Base-by-base conservation (phyloP, 129 eudicot genomes). In the Saposhnikovia divaricata region DNA sequence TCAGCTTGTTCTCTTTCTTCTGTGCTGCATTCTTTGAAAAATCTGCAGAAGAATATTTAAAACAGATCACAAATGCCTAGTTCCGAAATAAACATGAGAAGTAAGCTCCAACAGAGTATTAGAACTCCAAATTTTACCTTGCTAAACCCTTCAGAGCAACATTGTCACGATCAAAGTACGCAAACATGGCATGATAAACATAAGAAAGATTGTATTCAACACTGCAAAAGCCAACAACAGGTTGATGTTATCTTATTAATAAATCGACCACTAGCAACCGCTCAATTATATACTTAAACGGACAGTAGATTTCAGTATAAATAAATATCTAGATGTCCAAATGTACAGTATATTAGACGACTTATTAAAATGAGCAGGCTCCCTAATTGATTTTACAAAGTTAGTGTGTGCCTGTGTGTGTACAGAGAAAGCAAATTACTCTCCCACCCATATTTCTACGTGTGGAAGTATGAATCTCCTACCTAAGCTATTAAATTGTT, bases 1-100 rank as follows among this genome's bases (percentile, higher is more conserved):
- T 95, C 96, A 82, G 98, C 98, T 47, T 95, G 98, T 43, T 83
- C 96, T 65, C 98, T 87, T 85, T 92, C 98, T 75, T 95, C 98
- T 72, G 78, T 89, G 76, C 98, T 95, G 0, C 96, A 95, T 70
- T 92, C 98, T 87, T 90, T 92, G 78, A 92, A 95, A 77, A 92
- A 95, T 82, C 98, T 93, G 65, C 39, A 27, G 18, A 38, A 51
- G 18, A 40, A 44, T 13, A 77, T 13, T 42, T 66, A 70, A 25
- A 51, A 77, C 39, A 21, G 27, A 50, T 21, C 53, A 66, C 15
- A 70, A 0, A 11, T 23, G 15, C 68, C 12, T 59, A 59, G 68
- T 8, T 10, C 77, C 21, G 42, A 73, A 43, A 45, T 46, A 4
- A 25, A 45, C 34, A 72, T 69, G 59, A 38, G 2, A 47, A 28